These are phyloP conservation scores for Echium plantagineum DNA, from an alignment of 257 asterid species.

Conservation along the genomic window DNA sequence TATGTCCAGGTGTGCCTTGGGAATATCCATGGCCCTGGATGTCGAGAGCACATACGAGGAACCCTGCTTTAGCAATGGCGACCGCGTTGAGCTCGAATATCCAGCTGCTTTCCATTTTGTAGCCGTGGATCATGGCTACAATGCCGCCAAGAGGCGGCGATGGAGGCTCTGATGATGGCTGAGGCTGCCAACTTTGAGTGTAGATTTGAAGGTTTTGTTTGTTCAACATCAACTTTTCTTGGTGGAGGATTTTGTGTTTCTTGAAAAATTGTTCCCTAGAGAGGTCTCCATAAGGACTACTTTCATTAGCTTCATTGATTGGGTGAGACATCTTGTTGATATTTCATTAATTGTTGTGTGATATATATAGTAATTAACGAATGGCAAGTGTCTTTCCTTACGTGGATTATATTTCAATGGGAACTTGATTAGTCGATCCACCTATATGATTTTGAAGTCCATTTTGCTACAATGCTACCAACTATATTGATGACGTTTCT, in stretches of 20 bases:
- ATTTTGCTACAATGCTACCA: too few species aligned
- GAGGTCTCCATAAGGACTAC: slow-evolving; percentile 67
- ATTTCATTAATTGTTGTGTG: too few species aligned
- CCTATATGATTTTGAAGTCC: too few species aligned
- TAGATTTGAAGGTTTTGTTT: slow-evolving; percentile 33
- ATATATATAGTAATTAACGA: too few species aligned
- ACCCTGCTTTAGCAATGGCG: slow-evolving; percentile 63
- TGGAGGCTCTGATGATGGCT: background rate
- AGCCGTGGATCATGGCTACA: slow-evolving; percentile 77
- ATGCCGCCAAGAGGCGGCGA: slow-evolving; percentile 24
- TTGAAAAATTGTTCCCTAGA: slow-evolving; percentile 48
- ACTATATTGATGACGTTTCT: too few species aligned
- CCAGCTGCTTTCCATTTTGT: slow-evolving; percentile 74
- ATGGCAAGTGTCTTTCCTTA: too few species aligned
- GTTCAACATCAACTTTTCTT: slow-evolving; percentile 48
- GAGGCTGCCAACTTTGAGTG: slow-evolving; percentile 72
- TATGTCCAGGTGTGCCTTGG: slow-evolving; percentile 47
- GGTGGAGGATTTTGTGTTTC: slow-evolving; percentile 49
- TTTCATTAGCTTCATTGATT: slow-evolving; percentile 57
- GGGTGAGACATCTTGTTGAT: slow-evolving; percentile 42
- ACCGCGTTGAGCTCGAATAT: slow-evolving; percentile 64
- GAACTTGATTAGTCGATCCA: too few species aligned
- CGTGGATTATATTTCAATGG: too few species aligned
- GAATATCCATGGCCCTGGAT: slow-evolving; percentile 77
- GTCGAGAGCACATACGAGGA: slow-evolving; percentile 54